Conservation (phyloP, 106 monocot species). For the Gastrodia elata region DNA sequence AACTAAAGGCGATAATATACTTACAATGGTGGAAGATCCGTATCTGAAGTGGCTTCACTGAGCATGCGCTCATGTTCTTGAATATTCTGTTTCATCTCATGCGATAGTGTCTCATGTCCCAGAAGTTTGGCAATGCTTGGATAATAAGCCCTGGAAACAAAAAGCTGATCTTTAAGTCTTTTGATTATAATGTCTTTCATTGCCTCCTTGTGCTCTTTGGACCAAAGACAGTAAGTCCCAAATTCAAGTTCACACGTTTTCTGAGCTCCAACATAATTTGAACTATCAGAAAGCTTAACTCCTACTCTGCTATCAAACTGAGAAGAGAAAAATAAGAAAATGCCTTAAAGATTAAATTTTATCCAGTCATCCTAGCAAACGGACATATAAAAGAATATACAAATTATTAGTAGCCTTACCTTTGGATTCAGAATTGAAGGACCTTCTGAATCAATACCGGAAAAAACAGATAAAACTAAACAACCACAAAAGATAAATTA, state of each 20-base stretch:
- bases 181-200: constrained; percentile 35
- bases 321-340: too few relatives aligned
- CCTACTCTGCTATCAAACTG: constrained; percentile 9
- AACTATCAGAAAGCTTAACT: constrained; percentile 8
- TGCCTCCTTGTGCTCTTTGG: constrained; percentile 30
- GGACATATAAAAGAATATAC: too few relatives aligned
- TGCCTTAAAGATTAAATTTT: too few relatives aligned
- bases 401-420: too few relatives aligned
- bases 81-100: constrained; percentile 53
- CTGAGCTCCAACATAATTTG: constrained; percentile 19
- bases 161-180: constrained; percentile 53
- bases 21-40: constrained; percentile 54
- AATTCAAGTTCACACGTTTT: constrained; percentile 40
- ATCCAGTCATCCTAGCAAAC: too few relatives aligned
- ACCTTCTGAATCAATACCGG: too few relatives aligned
- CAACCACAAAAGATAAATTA: too few relatives aligned
- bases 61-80: constrained; percentile 75
- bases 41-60: constrained; percentile 55
- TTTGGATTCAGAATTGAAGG: too few relatives aligned
- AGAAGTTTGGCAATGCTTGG: constrained; percentile 59
- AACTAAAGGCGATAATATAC: constrained; percentile 14
- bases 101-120: constrained; percentile 35
- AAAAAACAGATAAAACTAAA: too few relatives aligned
- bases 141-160: constrained; percentile 54
- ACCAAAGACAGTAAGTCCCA: constrained; percentile 62